These are phyloP conservation scores for Suillus lakei DNA, from an alignment of 768 basidiomycete genomes.

Conservation along the genomic window DNA sequence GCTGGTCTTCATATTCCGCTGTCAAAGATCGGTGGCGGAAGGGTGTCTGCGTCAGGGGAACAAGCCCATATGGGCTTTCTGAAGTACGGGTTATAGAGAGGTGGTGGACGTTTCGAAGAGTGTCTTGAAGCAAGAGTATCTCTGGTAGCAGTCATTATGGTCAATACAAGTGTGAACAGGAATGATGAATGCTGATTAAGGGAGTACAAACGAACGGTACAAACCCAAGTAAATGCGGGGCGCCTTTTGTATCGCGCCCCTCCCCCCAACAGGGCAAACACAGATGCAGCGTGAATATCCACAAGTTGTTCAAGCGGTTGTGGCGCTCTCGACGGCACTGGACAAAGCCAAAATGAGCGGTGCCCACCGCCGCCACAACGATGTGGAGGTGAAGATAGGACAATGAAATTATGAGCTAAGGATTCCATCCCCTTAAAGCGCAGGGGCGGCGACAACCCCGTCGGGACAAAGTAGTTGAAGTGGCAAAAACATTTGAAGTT, in stretches of 20 bases:
- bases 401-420: slow-evolving; percentile 14
- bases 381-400: slow-evolving; percentile 14
- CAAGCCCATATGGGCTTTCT: slow-evolving; percentile 14
- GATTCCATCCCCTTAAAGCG: slow-evolving; percentile 3
- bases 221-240: not conserved
- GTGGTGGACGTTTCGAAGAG: slow-evolving; percentile 3
- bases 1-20: slow-evolving; percentile 4
- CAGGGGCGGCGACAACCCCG: slow-evolving; percentile 8
- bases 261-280: slow-evolving; percentile 11
- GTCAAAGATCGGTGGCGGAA: slow-evolving; percentile 14
- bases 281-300: slow-evolving; percentile 12
- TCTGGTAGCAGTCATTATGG: slow-evolving; percentile 12
- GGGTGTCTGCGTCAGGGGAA: slow-evolving; percentile 15
- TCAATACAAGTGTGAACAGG: not conserved
- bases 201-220: slow-evolving; percentile 2
- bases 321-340: slow-evolving; percentile 17
- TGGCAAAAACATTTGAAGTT: not conserved
- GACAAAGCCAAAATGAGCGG: slow-evolving; percentile 33
- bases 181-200: not conserved
- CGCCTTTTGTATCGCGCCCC: slow-evolving; percentile 24
- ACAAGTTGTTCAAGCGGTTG: slow-evolving; percentile 12
- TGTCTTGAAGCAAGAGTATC: not conserved
- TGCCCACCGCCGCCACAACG: slow-evolving; percentile 18
- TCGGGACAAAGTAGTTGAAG: slow-evolving; percentile 28
- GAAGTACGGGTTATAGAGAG: slow-evolving; percentile 13